These are phyloP conservation scores for Melastoma malabathricum DNA, from an alignment of 345 rosid genomes.

Conservation along the genomic window DNA sequence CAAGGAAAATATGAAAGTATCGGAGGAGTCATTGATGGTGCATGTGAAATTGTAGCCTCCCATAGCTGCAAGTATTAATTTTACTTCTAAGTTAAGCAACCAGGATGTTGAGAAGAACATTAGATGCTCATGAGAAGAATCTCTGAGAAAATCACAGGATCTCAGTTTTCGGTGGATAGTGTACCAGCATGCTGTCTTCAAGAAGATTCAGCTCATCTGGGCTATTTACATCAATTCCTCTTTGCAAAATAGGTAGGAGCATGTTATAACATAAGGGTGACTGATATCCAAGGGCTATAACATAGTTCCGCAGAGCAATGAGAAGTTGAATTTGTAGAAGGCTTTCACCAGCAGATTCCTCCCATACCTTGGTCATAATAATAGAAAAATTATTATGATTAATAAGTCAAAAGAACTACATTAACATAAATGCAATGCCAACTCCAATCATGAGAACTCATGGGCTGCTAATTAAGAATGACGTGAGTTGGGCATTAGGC, in stretches of 20 bases:
- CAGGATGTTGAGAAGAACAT: too few species aligned
- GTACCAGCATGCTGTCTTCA: constrained; percentile 89
- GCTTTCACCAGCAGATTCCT: constrained; percentile 91
- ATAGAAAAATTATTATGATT: constrained; percentile 1
- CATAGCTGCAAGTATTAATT: constrained; percentile 53
- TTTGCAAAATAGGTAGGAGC: constrained; percentile 76
- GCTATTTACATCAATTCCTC: constrained; percentile 71
- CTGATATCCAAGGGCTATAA: constrained; percentile 77
- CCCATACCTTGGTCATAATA: constrained; percentile 61
- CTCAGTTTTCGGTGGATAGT: constrained; percentile 4
- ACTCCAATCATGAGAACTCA: too few species aligned
- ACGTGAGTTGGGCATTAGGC: too few species aligned
- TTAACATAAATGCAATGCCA: not conserved
- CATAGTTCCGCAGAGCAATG: constrained; percentile 81
- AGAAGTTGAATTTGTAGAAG: constrained; percentile 97
- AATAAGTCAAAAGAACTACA: constrained; percentile 1
- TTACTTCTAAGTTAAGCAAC: too few species aligned
- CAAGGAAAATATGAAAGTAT: constrained; percentile 62
- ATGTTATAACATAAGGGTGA: constrained; percentile 67
- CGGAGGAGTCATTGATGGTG: constrained; percentile 88
- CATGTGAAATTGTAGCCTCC: constrained; percentile 84
- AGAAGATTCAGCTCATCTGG: constrained; percentile 90
- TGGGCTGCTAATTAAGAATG: too few species aligned
- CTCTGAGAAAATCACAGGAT: too few species aligned
- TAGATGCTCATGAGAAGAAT: too few species aligned